These are phyloP conservation scores for Ophiostoma tasmaniense DNA, from an alignment of 2,329 filamentous ascomycete genomes.

Conservation along the genomic window DNA sequence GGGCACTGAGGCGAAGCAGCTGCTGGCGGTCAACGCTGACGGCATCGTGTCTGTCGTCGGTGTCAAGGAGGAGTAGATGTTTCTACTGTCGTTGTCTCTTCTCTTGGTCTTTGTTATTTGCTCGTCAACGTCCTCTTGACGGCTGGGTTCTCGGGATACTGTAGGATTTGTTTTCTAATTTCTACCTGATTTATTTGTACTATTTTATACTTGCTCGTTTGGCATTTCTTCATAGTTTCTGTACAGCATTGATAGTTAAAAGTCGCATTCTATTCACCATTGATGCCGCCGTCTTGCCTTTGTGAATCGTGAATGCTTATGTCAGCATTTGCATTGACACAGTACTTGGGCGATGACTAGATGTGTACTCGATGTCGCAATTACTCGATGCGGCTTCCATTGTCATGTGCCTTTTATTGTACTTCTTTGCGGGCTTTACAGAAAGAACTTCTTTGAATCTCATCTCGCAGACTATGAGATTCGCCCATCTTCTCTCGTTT, in stretches of 20 bases:
- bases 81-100: background rate
- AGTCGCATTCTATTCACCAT: background rate
- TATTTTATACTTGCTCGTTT: background rate
- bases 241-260: slow-evolving; percentile 1
- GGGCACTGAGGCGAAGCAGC: slow-evolving; percentile 64
- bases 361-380: background rate
- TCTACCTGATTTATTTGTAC: background rate
- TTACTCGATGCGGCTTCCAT: background rate
- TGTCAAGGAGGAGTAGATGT: slow-evolving; percentile 35
- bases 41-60: slow-evolving; percentile 67
- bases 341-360: background rate
- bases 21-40: slow-evolving; percentile 66
- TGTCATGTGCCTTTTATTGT: too few species aligned
- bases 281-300: background rate
- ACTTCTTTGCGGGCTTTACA: too few species aligned
- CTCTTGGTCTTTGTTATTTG: background rate
- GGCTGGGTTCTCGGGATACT: slow-evolving; percentile 6
- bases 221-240: background rate
- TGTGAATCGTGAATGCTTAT: background rate
- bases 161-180: background rate
- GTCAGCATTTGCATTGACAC: background rate
- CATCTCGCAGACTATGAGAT: too few species aligned
- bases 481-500: background rate
- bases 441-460: background rate
- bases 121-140: slow-evolving; percentile 1